A percentile compares a stretch with the other conserved stretches of the same genome.
phyloP scores from a whole-genome alignment of 2,329 filamentous ascomycete species.

The Pseudopithomyces maydicus region DNA sequence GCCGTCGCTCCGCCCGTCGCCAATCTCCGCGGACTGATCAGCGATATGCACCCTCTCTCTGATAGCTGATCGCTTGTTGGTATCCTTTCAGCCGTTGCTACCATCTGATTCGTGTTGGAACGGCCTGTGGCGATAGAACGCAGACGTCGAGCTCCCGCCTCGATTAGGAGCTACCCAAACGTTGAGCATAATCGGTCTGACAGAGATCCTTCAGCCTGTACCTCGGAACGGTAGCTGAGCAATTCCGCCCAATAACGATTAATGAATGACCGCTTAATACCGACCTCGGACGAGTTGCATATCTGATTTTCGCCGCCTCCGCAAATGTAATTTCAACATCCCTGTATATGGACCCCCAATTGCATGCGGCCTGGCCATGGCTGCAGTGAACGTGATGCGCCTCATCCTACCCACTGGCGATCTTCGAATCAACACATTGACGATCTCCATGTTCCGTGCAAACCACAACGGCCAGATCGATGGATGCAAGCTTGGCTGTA shows the following conservation, averaged over 20 bases:
- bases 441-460: not conserved
- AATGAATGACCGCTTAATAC: not conserved
- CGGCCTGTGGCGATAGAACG: too few species aligned
- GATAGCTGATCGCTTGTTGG: too few species aligned
- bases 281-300: not conserved
- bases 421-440: not conserved
- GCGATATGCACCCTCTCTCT: too few species aligned
- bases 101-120: too few species aligned
- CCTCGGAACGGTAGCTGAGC: not conserved
- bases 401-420: not conserved
- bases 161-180: too few species aligned
- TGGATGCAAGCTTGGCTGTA: not conserved
- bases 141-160: too few species aligned
- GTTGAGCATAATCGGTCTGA: too few species aligned
- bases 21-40: too few species aligned
- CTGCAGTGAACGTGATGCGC: not conserved
- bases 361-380: not conserved
- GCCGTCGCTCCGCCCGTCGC: too few species aligned
- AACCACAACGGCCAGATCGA: not conserved
- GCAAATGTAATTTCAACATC: conserved; percentile 5
- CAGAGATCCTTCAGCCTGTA: not conserved
- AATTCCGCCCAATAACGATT: not conserved
- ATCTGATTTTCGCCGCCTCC: conserved; percentile 4
- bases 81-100: too few species aligned
- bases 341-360: not conserved